phyloP scores from a whole-genome alignment of 768 basidiomycete species.

The Tephrocybe sp. region DNA sequence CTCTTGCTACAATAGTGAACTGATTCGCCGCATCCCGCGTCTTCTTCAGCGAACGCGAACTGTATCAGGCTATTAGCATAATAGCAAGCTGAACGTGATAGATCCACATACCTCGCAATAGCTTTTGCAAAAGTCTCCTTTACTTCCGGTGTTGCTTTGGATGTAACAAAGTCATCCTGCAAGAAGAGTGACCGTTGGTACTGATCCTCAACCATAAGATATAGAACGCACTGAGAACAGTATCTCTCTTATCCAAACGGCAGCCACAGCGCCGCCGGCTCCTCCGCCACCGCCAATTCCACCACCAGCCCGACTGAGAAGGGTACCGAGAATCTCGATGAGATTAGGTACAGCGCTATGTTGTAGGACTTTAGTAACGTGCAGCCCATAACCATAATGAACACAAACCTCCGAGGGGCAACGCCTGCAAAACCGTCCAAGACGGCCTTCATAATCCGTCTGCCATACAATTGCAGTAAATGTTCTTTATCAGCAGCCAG shows the following conservation, averaged over 20 bases:
- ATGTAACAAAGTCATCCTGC: constrained; percentile 73
- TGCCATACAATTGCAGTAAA: constrained; percentile 55
- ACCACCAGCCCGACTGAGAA: constrained; percentile 52
- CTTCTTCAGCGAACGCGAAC: constrained; percentile 70
- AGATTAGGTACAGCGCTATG: constrained; percentile 76
- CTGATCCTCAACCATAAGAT: no score
- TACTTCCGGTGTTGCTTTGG: constrained; percentile 69
- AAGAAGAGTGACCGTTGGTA: no score
- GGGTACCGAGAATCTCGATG: constrained; percentile 73
- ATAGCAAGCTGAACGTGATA: background rate
- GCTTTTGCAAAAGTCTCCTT: constrained; percentile 80
- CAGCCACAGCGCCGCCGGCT: constrained; percentile 30
- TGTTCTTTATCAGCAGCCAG: constrained; percentile 48
- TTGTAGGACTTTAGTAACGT: background rate
- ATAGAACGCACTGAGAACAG: constrained; percentile 57
- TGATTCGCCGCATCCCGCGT: constrained; percentile 86
- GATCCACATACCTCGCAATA: constrained; percentile 55
- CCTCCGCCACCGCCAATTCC: constrained; percentile 21
- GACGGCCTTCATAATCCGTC: constrained; percentile 67
- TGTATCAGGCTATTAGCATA: constrained; percentile 25
- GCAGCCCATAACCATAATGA: background rate
- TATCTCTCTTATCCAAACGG: constrained; percentile 73
- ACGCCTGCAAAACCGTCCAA: constrained; percentile 81
- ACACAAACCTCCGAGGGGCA: constrained; percentile 56
- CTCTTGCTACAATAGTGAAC: constrained; percentile 82